phyloP scores from a whole-genome alignment of 73 alveolate species.

The Tetrahymena thermophila region DNA sequence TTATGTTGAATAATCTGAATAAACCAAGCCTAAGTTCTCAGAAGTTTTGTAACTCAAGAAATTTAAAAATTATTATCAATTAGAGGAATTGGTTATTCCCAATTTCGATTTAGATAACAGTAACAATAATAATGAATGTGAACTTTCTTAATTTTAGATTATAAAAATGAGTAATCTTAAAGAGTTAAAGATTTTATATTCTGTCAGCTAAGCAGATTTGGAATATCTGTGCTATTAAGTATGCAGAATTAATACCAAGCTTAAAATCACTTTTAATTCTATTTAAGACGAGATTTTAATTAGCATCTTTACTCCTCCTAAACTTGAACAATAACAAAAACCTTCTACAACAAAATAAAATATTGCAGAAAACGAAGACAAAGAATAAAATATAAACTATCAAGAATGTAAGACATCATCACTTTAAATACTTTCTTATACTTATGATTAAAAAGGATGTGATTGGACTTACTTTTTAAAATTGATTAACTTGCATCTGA shows the following conservation, averaged over 20 bases:
- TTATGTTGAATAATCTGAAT: neutral
- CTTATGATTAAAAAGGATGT: neutral
- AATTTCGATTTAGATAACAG: neutral
- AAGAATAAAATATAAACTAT: neutral
- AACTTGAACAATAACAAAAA: neutral
- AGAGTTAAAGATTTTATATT: neutral
- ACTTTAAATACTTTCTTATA: neutral
- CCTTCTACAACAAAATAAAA: neutral
- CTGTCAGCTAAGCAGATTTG: neutral
- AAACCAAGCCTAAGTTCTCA: neutral
- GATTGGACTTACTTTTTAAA: neutral
- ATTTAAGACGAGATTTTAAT: neutral
- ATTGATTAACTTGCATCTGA: neutral
- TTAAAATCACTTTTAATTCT: neutral
- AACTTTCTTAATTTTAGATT: neutral
- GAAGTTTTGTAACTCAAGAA: neutral
- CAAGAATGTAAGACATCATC: neutral
- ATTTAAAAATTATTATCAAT: neutral
- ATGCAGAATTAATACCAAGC: neutral
- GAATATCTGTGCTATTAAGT: neutral
- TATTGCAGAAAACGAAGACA: neutral
- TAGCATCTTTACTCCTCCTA: neutral
- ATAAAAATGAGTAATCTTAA: neutral
- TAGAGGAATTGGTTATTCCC: neutral
- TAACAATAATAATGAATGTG: neutral